Evolutionary conservation across 2,329 filamentous ascomycete genomes (phyloP), one percentile per base, ranked within the genome.

Genomic region (Atkinsonella hypoxylon): DNA sequence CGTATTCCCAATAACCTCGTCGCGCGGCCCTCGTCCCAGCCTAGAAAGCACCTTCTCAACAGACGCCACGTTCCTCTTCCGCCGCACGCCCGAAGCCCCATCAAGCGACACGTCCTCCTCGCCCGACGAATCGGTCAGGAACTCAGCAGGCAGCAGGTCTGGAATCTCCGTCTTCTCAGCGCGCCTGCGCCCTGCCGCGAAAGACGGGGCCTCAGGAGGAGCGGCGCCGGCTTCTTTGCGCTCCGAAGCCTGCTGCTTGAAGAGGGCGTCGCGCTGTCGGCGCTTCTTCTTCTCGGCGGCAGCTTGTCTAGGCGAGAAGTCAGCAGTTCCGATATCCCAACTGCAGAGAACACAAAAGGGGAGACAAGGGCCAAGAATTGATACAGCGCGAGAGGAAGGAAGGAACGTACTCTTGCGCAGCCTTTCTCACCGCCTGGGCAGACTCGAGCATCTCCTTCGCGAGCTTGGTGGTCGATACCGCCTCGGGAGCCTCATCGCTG

Each of bases 401-500:
- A 18, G 8, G 44, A 12, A 63, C 75, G 55, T 63, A 81, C 78
- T 75, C 67, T 57, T 75, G 71, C 7, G 71, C 73, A 20, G 73
- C 75, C 52, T 74, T 73, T 52, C 72, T 68, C 38, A 71, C 70
- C 13, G 68, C 70, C 53, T 74, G 68, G 1, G 70, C 67, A 3
- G 71, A 70, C 56, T 73, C 69, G 53, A 71, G 69, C 20, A 69
- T 66, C 52, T 73, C 66, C 13, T 66, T 69, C 1, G 75, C 76
- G 3, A 71, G 75, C 45, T 69, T 68, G 12, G 65, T 62, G 1
- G 76, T 76, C 0, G 78, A 80, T n/a, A 81, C 71, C 3, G 75
- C 77, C 62, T 81, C 78, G 9, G 78, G 78, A 0, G 77, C 77
- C 45, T 75, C 77, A 48, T 80, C 76, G 42, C 79, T 76, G 11